Base-by-base conservation (phyloP, 495 filamentous ascomycete species). In the Aspergillus carlsbadensis region DNA sequence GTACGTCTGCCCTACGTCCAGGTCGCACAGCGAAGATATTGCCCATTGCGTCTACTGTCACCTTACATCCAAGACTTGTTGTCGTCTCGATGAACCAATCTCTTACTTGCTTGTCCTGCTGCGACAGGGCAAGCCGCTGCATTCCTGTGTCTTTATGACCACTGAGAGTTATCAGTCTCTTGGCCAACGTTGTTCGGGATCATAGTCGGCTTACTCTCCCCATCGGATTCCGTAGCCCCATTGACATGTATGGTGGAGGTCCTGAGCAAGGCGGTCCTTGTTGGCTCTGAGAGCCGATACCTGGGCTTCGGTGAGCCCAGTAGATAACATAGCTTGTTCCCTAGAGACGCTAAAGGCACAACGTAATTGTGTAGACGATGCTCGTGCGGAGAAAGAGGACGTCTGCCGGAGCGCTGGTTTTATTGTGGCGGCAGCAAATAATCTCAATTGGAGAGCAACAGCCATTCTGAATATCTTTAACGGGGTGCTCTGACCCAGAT, bases 81-180 rank as follows among this genome's bases (percentile, higher is more conserved):
- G 85, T 87, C 10, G 84, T 85, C 26, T 85, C 66, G 8, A 87
- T 80, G 58, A 93, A 91, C 88, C 88, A 93, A 59, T 90, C 82
- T 33, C 89, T 82, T 17, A 80, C 88, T 58, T 79, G 64, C 62
- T 87, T 89, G 68, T 92, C 89, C 18, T 84, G 76, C 62, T 90
- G 80, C 29, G 84, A 84, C 21, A 93, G 71, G 15, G 89, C 75
- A 3, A 92, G 82, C 18, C 77, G 82, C 51, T 78, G 81, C 84
- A 88, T 87, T 45, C 85, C 85, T 18, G 80, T 84, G 48, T 89
- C 83, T 40, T 78, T 85, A 40, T 76, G 61, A 21, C 68, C 75
- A 46, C 84, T 86, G 20, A 14, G 40, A 29, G 8, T 14, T 13
- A 24, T 65, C 48, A 61, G 56, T 36, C 8, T 10, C 15, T 6